Base-by-base conservation (phyloP, 2,329 filamentous ascomycete species). In the Boeremia lycopersici region DNA sequence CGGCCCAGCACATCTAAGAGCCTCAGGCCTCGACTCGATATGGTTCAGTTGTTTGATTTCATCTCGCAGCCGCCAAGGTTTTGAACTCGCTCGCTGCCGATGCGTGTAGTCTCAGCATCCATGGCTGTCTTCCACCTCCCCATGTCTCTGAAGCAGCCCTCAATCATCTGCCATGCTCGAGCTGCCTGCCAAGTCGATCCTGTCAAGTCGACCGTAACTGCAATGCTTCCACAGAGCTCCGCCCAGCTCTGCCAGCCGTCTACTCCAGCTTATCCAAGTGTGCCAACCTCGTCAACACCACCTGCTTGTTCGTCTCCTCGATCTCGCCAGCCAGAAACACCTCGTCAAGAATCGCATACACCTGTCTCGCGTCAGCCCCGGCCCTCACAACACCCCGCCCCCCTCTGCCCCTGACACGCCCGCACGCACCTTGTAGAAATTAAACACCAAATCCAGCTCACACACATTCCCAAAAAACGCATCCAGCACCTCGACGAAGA, bases 401-500 rank as follows among this genome's bases (percentile, higher is more conserved):
- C 36, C n/a, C 23, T 25, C 4, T 10, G 11, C 11, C 10, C 41
- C 5, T 6, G 8, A 30, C 34, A 1, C 13, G 6, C 11, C 11
- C 15, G 8, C 23, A 71, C 81, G 23, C 60, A 85, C 84, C 81
- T 88, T 88, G 74, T 88, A 88, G 62, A 88, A 88, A 64, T 88
- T 88, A 71, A 88, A 88, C 15, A 88, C 85, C 74, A 99, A 81
- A 79, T 99, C 95, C 74, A 99, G 82, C 81, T 99, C 95, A 80
- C 95, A 99, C 55, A 99, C 95, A 76, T 99, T 99, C 63, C 95
- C 95, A 76, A 99, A 99, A 79, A 99, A 99, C 71, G 93, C 88
- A 82, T 99, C 95, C 69, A 99, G 84, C 59, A 99, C 95, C 81
- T 99, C 95, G 68, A 99, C 95, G 72, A 99, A 99, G 82, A 99